phyloP scores from a whole-genome alignment of 345 rosid species.

The Camelina neglecta region DNA sequence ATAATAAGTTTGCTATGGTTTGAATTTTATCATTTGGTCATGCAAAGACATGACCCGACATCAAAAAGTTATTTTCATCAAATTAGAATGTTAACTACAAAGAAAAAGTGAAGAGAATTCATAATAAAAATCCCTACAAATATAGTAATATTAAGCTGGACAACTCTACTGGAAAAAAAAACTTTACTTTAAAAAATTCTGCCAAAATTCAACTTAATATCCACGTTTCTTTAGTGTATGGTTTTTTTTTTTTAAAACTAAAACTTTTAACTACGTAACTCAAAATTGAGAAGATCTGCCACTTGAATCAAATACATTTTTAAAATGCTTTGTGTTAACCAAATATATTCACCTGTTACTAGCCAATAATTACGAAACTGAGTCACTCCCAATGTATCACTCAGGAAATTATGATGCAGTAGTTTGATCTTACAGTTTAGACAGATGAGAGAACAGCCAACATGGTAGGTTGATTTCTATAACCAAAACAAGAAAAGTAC shows the following conservation, averaged over 20 bases:
- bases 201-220: neutral
- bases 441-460: conserved; percentile 26
- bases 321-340: too few relatives aligned
- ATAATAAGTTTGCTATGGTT: neutral
- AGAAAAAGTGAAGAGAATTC: neutral
- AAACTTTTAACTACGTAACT: neutral
- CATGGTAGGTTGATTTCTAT: conserved; percentile 27
- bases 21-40: conserved; percentile 6
- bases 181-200: too few relatives aligned
- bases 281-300: neutral
- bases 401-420: neutral
- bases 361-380: neutral
- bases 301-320: too few relatives aligned
- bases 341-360: neutral
- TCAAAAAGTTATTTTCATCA: neutral
- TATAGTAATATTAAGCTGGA: neutral
- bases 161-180: too few relatives aligned
- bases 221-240: neutral
- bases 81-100: neutral
- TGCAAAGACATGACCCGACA: conserved; percentile 3
- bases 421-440: conserved; percentile 7
- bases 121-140: neutral
- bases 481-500: conserved; percentile 30
- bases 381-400: neutral
- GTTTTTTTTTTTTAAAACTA: neutral